Evolutionary conservation across 768 basidiomycete genomes (phyloP).

Genomic region (Boletus insuetus): DNA sequence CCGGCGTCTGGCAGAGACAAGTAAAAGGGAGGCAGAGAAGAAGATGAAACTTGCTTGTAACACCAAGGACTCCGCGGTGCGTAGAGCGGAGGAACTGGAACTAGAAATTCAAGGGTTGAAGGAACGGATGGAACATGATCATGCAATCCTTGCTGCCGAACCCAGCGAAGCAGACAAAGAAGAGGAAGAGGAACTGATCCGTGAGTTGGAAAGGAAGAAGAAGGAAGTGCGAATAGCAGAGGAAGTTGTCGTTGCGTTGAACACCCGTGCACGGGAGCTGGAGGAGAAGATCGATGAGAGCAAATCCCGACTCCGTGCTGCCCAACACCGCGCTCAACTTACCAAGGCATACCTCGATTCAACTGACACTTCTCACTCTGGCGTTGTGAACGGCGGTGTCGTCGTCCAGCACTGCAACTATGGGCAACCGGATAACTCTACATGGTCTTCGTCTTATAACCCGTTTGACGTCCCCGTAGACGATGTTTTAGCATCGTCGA

Average conservation of each 20-base stretch:
- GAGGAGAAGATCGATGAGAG: constrained; percentile 68
- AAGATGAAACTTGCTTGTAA: constrained; percentile 69
- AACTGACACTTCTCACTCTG: constrained; percentile 4
- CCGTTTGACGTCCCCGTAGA: constrained; percentile 29
- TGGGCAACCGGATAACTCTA: constrained; percentile 14
- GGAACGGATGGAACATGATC: constrained; percentile 54
- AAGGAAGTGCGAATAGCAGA: constrained; percentile 59
- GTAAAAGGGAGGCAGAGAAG: constrained; percentile 85
- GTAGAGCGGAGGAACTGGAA: constrained; percentile 57
- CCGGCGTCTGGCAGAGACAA: constrained; percentile 76
- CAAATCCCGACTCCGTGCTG: constrained; percentile 55
- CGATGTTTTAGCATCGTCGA: constrained; percentile 17
- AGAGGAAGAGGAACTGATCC: constrained; percentile 43
- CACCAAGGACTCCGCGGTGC: constrained; percentile 58
- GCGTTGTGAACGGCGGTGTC: constrained; percentile 2
- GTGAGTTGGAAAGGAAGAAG: constrained; percentile 52
- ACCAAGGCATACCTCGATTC: constrained; percentile 34
- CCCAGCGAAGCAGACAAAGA: constrained; percentile 42
- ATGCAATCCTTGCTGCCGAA: constrained; percentile 46
- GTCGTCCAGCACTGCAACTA: constrained; percentile 6
- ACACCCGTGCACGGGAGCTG: constrained; percentile 64
- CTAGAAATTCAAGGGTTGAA: constrained; percentile 58
- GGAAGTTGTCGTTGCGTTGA: constrained; percentile 61
- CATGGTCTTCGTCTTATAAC: constrained; percentile 30
- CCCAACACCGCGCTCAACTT: constrained; percentile 57